Conservation (phyloP, 257 asterid species). For the Fraxinus quadrangulata region DNA sequence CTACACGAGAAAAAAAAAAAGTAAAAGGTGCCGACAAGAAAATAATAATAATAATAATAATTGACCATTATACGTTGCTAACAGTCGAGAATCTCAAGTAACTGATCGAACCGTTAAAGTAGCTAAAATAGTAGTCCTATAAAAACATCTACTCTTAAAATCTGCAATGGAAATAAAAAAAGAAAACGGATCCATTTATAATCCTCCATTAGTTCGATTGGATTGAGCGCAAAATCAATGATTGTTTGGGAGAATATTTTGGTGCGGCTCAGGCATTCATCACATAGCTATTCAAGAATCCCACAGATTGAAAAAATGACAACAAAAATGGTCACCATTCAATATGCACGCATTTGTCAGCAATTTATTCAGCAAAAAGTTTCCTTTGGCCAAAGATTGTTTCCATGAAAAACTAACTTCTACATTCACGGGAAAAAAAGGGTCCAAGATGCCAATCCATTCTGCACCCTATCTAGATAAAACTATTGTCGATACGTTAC, state of each 20-base stretch:
- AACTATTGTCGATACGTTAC: not conserved
- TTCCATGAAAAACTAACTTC: slow-evolving; percentile 8
- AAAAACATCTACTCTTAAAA: too few species aligned
- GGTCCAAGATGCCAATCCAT: not conserved
- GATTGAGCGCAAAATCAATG: not conserved
- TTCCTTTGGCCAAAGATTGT: slow-evolving; percentile 1
- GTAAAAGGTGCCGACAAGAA: too few species aligned
- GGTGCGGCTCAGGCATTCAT: not conserved
- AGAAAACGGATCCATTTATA: too few species aligned
- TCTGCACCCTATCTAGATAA: not conserved
- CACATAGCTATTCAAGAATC: not conserved
- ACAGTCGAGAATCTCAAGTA: too few species aligned
- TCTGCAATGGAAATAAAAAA: too few species aligned
- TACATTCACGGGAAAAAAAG: too few species aligned
- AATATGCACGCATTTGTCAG: slow-evolving; percentile 11
- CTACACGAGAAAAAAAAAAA: not conserved
- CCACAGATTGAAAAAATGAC: not conserved
- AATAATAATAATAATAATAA: too few species aligned
- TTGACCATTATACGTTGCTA: too few species aligned
- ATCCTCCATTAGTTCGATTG: too few species aligned
- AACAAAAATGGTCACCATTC: slow-evolving; percentile 7
- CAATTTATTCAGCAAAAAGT: slow-evolving; percentile 4
- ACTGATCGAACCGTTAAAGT: too few species aligned
- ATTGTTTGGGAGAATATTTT: slow-evolving; percentile 13
- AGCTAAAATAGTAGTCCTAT: too few species aligned